phyloP scores from a whole-genome alignment of 768 basidiomycete species.

The Pleurotus salmoneostramineus region DNA sequence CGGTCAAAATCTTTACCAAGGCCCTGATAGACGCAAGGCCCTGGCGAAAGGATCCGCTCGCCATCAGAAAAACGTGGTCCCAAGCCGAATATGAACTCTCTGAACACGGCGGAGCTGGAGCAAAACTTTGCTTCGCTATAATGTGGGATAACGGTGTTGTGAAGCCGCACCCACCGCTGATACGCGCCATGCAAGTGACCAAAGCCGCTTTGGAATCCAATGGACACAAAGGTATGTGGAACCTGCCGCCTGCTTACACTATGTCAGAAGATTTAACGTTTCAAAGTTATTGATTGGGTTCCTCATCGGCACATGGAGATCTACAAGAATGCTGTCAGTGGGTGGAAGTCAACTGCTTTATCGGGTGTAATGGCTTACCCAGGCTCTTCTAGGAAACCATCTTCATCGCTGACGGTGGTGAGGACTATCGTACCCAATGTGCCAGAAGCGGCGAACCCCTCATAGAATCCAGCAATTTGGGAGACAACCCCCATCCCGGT shows the following conservation, averaged over 20 bases:
- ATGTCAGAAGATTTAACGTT: background rate
- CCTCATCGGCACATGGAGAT: slow-evolving; percentile 51
- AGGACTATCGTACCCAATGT: slow-evolving; percentile 44
- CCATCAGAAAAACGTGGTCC: slow-evolving; percentile 55
- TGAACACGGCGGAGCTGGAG: slow-evolving; percentile 51
- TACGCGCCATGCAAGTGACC: slow-evolving; percentile 51
- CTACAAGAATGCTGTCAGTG: slow-evolving; percentile 33
- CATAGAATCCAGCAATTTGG: slow-evolving; percentile 41
- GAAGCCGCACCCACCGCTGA: slow-evolving; percentile 61
- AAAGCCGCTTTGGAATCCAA: slow-evolving; percentile 53
- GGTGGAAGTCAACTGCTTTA: slow-evolving; percentile 9
- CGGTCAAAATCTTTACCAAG: slow-evolving; percentile 62
- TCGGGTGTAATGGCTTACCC: background rate
- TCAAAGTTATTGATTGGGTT: slow-evolving; percentile 66
- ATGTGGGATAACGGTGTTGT: slow-evolving; percentile 66
- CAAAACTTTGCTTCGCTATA: slow-evolving; percentile 50
- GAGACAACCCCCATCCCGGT: slow-evolving; percentile 15
- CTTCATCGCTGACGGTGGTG: slow-evolving; percentile 32
- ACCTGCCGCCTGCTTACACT: background rate
- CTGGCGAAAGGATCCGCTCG: slow-evolving; percentile 65
- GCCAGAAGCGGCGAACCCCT: slow-evolving; percentile 51
- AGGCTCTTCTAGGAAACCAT: background rate
- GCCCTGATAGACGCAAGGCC: slow-evolving; percentile 55
- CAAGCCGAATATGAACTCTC: slow-evolving; percentile 52
- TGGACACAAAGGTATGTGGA: slow-evolving; percentile 56